Conservation (phyloP, 352 stramenopile species). For the Globisporangium spinosum region DNA sequence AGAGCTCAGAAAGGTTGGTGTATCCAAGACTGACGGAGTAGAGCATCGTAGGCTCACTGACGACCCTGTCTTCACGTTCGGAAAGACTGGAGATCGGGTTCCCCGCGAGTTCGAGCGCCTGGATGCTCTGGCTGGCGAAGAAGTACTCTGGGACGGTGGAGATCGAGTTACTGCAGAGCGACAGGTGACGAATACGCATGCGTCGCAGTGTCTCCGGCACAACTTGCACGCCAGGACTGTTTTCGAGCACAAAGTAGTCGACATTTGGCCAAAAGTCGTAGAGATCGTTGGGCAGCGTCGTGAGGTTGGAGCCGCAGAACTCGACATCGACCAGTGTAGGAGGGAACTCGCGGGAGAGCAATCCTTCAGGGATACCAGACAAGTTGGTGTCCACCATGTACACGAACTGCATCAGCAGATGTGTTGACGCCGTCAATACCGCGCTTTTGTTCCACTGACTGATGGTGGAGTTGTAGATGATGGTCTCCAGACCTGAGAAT, state of each 20-base stretch:
- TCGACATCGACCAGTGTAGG: constrained; percentile 4
- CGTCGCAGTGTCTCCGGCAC: constrained; percentile 5
- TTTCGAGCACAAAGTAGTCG: constrained; percentile 16
- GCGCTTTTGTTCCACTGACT: not conserved
- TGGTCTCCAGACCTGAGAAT: constrained; percentile 1
- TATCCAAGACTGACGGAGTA: constrained; percentile 6
- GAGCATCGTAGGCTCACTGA: not conserved
- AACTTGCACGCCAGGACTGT: not conserved
- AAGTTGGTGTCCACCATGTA: constrained; percentile 10
- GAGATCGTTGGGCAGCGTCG: not conserved
- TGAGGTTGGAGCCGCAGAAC: constrained; percentile 11
- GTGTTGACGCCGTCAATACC: not conserved
- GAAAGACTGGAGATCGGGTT: constrained; percentile 5
- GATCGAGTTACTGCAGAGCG: constrained; percentile 13
- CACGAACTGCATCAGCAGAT: constrained; percentile 2
- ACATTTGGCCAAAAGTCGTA: constrained; percentile 6
- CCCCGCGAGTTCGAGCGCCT: constrained; percentile 10
- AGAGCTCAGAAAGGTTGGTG: not conserved
- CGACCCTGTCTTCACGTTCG: not conserved
- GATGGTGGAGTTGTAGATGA: constrained; percentile 12
- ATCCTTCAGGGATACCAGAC: not conserved
- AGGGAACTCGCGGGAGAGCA: constrained; percentile 11
- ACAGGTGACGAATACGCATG: constrained; percentile 6
- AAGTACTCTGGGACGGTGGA: not conserved
- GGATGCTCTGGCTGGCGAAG: constrained; percentile 2